These are phyloP conservation scores for Hymenochaete sp. DNA, from an alignment of 1,284 basidiomycete genomes.

Conservation along the genomic window DNA sequence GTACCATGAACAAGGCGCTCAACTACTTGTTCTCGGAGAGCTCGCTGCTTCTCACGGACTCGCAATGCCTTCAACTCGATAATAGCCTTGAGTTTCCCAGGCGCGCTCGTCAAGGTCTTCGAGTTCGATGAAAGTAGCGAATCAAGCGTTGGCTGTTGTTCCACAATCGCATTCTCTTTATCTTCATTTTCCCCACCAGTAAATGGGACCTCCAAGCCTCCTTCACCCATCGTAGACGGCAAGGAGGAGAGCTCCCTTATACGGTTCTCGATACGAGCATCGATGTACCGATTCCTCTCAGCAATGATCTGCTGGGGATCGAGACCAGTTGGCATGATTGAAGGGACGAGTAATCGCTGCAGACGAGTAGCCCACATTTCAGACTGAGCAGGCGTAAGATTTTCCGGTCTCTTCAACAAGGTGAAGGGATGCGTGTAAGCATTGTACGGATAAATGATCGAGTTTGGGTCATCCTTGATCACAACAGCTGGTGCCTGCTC, in stretches of 20 bases:
- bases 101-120: constrained; percentile 39
- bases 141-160: constrained; percentile 3
- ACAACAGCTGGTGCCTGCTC: constrained; percentile 30
- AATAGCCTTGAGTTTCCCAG: constrained; percentile 81
- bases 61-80: constrained; percentile 95
- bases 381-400: constrained; percentile 35
- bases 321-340: constrained; percentile 86
- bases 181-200: constrained; percentile 27
- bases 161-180: constrained; percentile 9
- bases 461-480: constrained; percentile 71
- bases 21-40: constrained; percentile 79
- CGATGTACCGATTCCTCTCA: constrained; percentile 87
- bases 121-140: constrained; percentile 5
- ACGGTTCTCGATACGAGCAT: constrained; percentile 84
- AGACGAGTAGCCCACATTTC: constrained; percentile 58
- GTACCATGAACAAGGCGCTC: constrained; percentile 85
- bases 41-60: constrained; percentile 84
- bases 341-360: constrained; percentile 79
- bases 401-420: constrained; percentile 59
- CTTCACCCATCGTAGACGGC: constrained; percentile 77
- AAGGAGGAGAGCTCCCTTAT: constrained; percentile 83
- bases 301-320: constrained; percentile 87
- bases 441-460: constrained; percentile 91
- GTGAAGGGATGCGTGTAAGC: constrained; percentile 84
- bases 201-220: constrained; percentile 47